These are phyloP conservation scores for Serendipita vermifera DNA, from an alignment of 768 basidiomycete genomes.

Conservation along the genomic window DNA sequence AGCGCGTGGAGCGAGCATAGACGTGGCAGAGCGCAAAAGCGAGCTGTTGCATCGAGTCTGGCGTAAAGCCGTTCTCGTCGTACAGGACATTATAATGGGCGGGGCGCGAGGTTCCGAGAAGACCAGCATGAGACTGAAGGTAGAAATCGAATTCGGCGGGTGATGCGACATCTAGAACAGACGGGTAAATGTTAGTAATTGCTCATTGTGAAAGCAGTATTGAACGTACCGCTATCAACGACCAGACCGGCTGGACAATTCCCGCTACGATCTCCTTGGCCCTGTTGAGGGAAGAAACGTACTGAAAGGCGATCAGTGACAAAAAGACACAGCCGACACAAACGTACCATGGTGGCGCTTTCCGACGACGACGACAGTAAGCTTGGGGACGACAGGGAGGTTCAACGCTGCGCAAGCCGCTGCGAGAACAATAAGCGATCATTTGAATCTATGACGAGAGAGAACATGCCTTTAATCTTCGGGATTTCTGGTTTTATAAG, in stretches of 20 bases:
- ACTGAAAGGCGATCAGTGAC: constrained; percentile 22
- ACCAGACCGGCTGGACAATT: constrained; percentile 72
- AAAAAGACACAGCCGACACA: neutral
- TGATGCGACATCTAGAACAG: constrained; percentile 38
- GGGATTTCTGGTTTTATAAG: constrained; percentile 36
- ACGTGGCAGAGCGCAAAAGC: constrained; percentile 71
- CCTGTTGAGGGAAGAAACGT: constrained; percentile 39
- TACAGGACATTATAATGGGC: constrained; percentile 43
- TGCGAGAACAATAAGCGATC: constrained; percentile 21
- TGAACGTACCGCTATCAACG: constrained; percentile 35
- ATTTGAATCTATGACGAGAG: constrained; percentile 6
- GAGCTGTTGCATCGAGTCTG: constrained; percentile 53
- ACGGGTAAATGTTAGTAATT: neutral
- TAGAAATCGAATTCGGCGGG: constrained; percentile 70
- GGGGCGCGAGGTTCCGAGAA: constrained; percentile 62
- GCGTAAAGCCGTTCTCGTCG: constrained; percentile 49
- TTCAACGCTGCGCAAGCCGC: constrained; percentile 48
- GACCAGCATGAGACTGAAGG: constrained; percentile 61
- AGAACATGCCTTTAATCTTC: constrained; percentile 38
- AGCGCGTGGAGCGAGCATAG: constrained; percentile 66
- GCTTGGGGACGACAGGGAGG: constrained; percentile 39
- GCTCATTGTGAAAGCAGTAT: neutral
- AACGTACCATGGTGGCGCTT: constrained; percentile 57
- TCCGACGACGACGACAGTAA: constrained; percentile 69
- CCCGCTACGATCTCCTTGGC: constrained; percentile 49